Percentiles rank a stretch among this genome's conserved stretches.
These are phyloP conservation scores for Rhododendron ovatum DNA, from an alignment of 148 eudicot genomes.

Conservation along the genomic window DNA sequence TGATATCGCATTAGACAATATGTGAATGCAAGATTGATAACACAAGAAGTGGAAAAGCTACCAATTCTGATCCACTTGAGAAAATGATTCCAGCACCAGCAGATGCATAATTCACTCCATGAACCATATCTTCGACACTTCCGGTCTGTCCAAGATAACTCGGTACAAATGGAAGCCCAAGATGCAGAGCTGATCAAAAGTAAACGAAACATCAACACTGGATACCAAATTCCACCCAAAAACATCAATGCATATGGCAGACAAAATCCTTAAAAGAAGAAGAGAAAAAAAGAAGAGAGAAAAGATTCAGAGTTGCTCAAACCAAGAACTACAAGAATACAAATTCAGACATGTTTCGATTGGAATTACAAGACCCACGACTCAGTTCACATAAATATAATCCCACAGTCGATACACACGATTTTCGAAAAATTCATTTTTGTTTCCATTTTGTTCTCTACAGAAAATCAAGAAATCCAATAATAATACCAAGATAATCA, in stretches of 20 bases:
- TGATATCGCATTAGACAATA: not conserved
- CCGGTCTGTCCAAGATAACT: conserved; percentile 72
- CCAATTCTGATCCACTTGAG: conserved; percentile 89
- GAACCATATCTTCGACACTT: conserved; percentile 61
- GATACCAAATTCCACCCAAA: not conserved
- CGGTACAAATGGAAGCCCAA: conserved; percentile 85
- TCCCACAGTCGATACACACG: not conserved
- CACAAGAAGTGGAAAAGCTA: conserved; percentile 9
- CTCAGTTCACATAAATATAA: not conserved
- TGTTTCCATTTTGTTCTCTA: not conserved
- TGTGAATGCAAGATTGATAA: not conserved
- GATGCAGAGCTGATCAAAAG: conserved; percentile 46
- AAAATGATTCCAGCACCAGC: conserved; percentile 94
- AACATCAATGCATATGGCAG: not conserved
- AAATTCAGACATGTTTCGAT: not conserved
- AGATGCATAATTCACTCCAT: conserved; percentile 93
- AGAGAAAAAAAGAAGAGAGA: not conserved
- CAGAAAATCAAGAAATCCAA: conserved; percentile 5
- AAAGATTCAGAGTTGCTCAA: not conserved
- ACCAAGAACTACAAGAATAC: not conserved
- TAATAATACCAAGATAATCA: not conserved
- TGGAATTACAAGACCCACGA: not conserved
- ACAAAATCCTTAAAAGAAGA: not conserved
- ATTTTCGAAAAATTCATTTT: not conserved
- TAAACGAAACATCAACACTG: not conserved